Percentiles rank a stretch among this genome's conserved stretches.
These are phyloP conservation scores for Schizochytrium sp. DNA, from an alignment of 108 stramenopile species.

Conservation along the genomic window DNA sequence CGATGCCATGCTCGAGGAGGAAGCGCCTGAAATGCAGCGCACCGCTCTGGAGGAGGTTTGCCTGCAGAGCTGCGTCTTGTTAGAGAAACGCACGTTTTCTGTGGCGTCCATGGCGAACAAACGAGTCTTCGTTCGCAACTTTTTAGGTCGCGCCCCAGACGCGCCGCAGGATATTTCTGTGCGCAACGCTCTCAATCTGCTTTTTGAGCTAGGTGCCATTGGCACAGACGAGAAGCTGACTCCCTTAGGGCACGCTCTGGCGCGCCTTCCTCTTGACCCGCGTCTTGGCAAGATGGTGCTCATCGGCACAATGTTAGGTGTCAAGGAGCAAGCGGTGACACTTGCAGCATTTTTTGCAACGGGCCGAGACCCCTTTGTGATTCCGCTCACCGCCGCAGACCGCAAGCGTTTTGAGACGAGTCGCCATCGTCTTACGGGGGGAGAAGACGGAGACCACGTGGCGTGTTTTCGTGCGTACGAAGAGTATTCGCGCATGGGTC, in stretches of 20 bases:
- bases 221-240: slow-evolving; percentile 47
- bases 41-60: slow-evolving; percentile 73
- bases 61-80: slow-evolving; percentile 59
- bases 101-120: background rate
- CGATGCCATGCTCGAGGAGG: slow-evolving; percentile 47
- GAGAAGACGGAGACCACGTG: slow-evolving; percentile 55
- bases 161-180: slow-evolving; percentile 69
- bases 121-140: slow-evolving; percentile 49
- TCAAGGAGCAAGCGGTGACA: slow-evolving; percentile 66
- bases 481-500: slow-evolving; percentile 15
- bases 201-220: slow-evolving; percentile 70
- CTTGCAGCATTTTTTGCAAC: slow-evolving; percentile 57
- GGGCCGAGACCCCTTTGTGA: slow-evolving; percentile 44
- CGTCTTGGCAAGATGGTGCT: slow-evolving; percentile 69
- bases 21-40: slow-evolving; percentile 76
- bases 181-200: slow-evolving; percentile 47
- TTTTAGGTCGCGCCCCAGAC: slow-evolving; percentile 77
- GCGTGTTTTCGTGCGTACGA: slow-evolving; percentile 55
- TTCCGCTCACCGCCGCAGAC: slow-evolving; percentile 7
- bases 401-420: slow-evolving; percentile 15
- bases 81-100: background rate
- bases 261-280: slow-evolving; percentile 77
- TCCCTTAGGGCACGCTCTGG: slow-evolving; percentile 73
- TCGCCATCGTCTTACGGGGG: slow-evolving; percentile 38
- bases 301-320: slow-evolving; percentile 56